A percentile compares a stretch with the other conserved stretches of the same genome.
phyloP scores from a whole-genome alignment of 805 yeast genomes.

The Wickerhamomyces queroliae region DNA sequence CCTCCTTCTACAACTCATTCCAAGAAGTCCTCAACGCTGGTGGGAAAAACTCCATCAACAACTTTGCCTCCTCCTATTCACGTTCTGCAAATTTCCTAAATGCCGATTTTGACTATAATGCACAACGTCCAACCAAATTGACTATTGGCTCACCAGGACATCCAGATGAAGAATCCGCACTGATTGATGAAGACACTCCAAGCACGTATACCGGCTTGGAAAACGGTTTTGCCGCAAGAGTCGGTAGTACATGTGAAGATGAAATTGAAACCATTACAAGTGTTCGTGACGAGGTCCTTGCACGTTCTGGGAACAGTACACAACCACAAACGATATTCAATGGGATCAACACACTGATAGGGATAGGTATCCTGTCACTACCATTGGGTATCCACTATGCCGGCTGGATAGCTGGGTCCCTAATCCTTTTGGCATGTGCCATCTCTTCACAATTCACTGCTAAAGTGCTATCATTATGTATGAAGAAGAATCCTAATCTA shows the following conservation, averaged over 20 bases:
- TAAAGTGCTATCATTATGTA: constrained; percentile 43
- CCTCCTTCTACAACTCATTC: constrained; percentile 14
- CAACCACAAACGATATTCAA: constrained; percentile 74
- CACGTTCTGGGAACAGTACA: constrained; percentile 41
- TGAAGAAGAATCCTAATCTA: constrained; percentile 32
- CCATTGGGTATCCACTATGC: constrained; percentile 64
- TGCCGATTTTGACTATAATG: constrained; percentile 20
- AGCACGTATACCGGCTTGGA: background rate
- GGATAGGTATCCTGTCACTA: constrained; percentile 68
- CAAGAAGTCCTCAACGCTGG: constrained; percentile 19
- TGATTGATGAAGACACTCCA: constrained; percentile 2
- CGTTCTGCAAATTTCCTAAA: constrained; percentile 21
- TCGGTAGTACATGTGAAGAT: constrained; percentile 1
- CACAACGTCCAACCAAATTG: constrained; percentile 12
- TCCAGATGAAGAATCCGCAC: constrained; percentile 7
- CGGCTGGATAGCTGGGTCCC: constrained; percentile 56
- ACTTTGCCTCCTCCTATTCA: constrained; percentile 21
- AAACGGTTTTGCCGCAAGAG: background rate
- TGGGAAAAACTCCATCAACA: constrained; percentile 20
- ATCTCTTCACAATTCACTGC: constrained; percentile 50
- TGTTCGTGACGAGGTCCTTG: constrained; percentile 9
- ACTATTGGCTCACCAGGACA: constrained; percentile 1
- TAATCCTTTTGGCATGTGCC: constrained; percentile 38
- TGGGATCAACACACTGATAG: constrained; percentile 70
- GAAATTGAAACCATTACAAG: constrained; percentile 9